These are phyloP conservation scores for Leccinum subspadiceum DNA, from an alignment of 1,284 basidiomycete genomes.

Conservation along the genomic window DNA sequence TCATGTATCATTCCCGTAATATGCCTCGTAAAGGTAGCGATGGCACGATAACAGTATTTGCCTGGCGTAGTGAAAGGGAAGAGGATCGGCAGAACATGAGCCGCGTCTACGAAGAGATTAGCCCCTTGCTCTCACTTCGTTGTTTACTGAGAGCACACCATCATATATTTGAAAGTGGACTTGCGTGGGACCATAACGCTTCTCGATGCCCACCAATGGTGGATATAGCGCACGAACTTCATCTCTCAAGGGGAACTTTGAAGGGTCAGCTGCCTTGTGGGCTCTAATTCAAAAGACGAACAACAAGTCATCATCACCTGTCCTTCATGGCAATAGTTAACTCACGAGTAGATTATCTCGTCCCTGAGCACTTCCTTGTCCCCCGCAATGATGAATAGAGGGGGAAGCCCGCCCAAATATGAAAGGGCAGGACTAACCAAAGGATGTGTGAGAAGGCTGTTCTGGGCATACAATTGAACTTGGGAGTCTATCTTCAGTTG, in stretches of 20 bases:
- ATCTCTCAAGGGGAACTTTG: slow-evolving; percentile 65
- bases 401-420: slow-evolving; percentile 90
- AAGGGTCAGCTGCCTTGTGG: slow-evolving; percentile 88
- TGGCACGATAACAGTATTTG: slow-evolving; percentile 74
- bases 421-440: slow-evolving; percentile 81
- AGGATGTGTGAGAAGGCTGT: slow-evolving; percentile 81
- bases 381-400: slow-evolving; percentile 82
- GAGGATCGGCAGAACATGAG: slow-evolving; percentile 74
- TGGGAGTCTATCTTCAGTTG: slow-evolving; percentile 61
- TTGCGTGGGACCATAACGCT: slow-evolving; percentile 66
- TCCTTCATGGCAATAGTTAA: slow-evolving; percentile 13
- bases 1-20: slow-evolving; percentile 48
- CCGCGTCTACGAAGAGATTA: slow-evolving; percentile 48
- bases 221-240: slow-evolving; percentile 65
- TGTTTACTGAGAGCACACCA: slow-evolving; percentile 39
- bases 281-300: slow-evolving; percentile 45
- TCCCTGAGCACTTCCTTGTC: slow-evolving; percentile 92
- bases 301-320: neutral
- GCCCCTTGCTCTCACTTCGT: slow-evolving; percentile 1
- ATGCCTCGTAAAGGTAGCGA: slow-evolving; percentile 64
- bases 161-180: slow-evolving; percentile 92
- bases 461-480: slow-evolving; percentile 88
- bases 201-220: slow-evolving; percentile 62
- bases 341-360: slow-evolving; percentile 86
- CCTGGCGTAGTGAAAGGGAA: slow-evolving; percentile 83